Conservation (phyloP, 192 early-diverging fungal genomes). For the Rhizophlyctis rosea region DNA sequence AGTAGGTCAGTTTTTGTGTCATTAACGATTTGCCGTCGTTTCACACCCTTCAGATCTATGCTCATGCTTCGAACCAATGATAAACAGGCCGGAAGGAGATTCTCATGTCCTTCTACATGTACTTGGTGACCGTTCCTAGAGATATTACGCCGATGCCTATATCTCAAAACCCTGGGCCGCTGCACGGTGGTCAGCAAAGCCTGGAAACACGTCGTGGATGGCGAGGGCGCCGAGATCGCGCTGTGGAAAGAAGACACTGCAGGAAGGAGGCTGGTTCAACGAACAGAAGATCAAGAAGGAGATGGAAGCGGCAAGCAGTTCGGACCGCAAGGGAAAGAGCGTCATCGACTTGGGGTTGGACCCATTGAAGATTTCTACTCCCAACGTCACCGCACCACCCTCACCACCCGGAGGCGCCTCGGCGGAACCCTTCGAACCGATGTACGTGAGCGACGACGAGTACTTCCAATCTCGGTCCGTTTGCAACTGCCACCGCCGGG, state of each 20-base stretch:
- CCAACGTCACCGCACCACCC: conserved; percentile 22
- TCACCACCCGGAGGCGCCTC: not conserved
- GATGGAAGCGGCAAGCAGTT: not conserved
- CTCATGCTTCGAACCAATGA: too few species aligned
- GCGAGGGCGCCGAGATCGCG: conserved; percentile 53
- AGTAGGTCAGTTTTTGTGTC: conserved; percentile 84
- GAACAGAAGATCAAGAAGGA: conserved; percentile 39
- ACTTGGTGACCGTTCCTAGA: conserved; percentile 82
- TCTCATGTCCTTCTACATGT: conserved; percentile 97
- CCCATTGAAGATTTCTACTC: conserved; percentile 5
- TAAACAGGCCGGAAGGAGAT: conserved; percentile 94
- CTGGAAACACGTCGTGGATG: conserved; percentile 80
- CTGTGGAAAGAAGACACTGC: conserved; percentile 50
- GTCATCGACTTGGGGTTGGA: not conserved
- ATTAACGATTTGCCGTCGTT: too few species aligned
- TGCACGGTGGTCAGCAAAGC: conserved; percentile 75
- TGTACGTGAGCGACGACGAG: conserved; percentile 23
- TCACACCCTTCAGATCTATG: too few species aligned
- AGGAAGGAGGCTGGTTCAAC: conserved; percentile 38
- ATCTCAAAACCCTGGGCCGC: conserved; percentile 71
- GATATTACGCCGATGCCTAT: conserved; percentile 80
- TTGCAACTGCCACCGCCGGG: too few species aligned
- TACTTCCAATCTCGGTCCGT: not conserved
- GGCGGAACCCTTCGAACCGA: too few species aligned
- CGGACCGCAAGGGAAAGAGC: not conserved